Base-by-base conservation (phyloP, 257 asterid species). In the Capsicum chinense region DNA sequence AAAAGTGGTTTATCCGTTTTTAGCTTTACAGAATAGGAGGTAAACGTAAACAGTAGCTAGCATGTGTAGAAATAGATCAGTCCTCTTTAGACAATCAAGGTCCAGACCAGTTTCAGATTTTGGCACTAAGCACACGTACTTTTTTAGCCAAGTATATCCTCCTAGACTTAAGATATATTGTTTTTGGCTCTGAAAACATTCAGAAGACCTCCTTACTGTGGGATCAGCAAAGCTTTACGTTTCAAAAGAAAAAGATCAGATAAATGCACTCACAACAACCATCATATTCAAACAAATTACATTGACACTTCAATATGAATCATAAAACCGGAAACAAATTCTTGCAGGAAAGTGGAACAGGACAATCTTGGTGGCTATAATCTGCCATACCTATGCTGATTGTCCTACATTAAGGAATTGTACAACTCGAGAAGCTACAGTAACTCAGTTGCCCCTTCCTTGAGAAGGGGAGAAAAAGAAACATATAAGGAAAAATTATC, bases 381-480 rank as follows among this genome's bases (percentile, higher is more conserved):
- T 78, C 82, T 60, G 88, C 86, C 83, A 84, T 39, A 56, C 60
- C 56, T 37, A 80, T 54, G 85, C 87, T 69, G 86, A 58, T 83
- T 56, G 56, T 74, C 21, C 16, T 83, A 83, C 71, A 85, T 50
- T 15, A 58, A 33, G 87, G 56, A 59, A 83, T 83, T 82, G 37
- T 56, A 71, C 64, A 69, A 79, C 16, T 58, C 85, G 47, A 79
- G 80, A 70, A 79, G 83, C 33, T 16, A 64, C 58, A 39, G 56
- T 66, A 50, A 76, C 59, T 68, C 42, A 19, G 47, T 10, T 26
- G n/a, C 84, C 81, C 39, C 58, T 21, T 57, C n/a, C 63, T 78
- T 78, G 82, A 78, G 19, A 54, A 78, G 50, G 63, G 44, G 21
- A 52, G 56, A 71, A 67, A n/a, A 76, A 62, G 58, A 37, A 26